These are phyloP conservation scores for Botrytis tulipae DNA, from an alignment of 2,329 filamentous ascomycete genomes.

Conservation along the genomic window DNA sequence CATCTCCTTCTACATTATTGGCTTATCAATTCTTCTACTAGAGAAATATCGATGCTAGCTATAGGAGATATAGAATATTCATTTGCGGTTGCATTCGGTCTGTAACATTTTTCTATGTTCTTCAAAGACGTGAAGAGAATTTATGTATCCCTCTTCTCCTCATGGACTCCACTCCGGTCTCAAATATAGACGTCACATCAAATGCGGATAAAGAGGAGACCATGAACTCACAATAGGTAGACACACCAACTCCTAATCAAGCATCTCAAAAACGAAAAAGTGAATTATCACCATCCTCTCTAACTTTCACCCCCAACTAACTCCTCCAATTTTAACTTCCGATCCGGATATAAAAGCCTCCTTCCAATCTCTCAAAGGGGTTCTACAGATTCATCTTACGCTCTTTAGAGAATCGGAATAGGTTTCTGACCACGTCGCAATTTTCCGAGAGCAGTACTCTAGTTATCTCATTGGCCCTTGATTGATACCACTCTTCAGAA, in stretches of 20 bases:
- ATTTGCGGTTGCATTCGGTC: not conserved
- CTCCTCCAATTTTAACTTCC: not conserved
- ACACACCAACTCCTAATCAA: accelerated
- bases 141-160: not conserved
- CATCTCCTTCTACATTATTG: accelerated
- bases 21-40: not conserved
- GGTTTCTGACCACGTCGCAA: not conserved
- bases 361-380: not conserved
- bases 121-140: not conserved
- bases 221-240: not conserved
- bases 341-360: not conserved
- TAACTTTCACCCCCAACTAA: not conserved
- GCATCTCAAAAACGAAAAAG: not conserved
- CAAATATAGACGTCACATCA: accelerated
- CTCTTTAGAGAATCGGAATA: no score
- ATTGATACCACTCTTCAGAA: not conserved
- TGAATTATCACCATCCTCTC: not conserved
- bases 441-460: accelerated
- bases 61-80: not conserved
- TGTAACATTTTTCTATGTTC: no score
- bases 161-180: not conserved
- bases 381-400: not conserved
- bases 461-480: accelerated
- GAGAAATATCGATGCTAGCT: not conserved
- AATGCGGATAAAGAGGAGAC: accelerated